Evolutionary conservation across 805 yeast genomes (phyloP).

Genomic region (Spathaspora passalidarum): DNA sequence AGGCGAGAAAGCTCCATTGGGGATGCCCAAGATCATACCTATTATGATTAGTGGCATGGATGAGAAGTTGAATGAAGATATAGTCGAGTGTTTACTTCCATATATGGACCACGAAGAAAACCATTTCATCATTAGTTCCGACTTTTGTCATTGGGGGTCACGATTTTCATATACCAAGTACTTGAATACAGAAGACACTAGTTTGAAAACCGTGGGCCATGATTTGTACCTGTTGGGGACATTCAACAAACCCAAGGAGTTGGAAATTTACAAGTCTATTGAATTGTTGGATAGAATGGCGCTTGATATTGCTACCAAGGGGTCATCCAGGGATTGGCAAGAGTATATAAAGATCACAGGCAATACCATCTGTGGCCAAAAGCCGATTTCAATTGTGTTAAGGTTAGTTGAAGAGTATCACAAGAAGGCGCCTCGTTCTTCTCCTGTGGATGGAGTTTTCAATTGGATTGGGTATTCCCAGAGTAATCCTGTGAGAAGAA

Average conservation of each 20-base stretch:
- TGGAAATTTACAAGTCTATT: constrained; percentile 69
- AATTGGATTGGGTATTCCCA: constrained; percentile 81
- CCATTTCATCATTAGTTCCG: constrained; percentile 80
- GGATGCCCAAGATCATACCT: constrained; percentile 63
- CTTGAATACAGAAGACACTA: constrained; percentile 17
- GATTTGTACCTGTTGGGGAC: constrained; percentile 14
- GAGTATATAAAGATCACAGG: constrained; percentile 67
- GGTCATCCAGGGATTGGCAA: constrained; percentile 59
- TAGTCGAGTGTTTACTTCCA: constrained; percentile 50
- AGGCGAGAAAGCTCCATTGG: constrained; percentile 28
- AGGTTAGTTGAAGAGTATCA: constrained; percentile 43
- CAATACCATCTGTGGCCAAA: constrained; percentile 92
- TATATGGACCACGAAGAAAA: constrained; percentile 52
- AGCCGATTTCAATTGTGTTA: constrained; percentile 69
- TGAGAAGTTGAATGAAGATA: constrained; percentile 35
- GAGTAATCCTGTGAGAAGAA: constrained; percentile 50
- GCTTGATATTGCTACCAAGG: constrained; percentile 57
- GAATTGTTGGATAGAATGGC: constrained; percentile 70
- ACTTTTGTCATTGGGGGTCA: constrained; percentile 90
- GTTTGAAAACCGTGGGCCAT: constrained; percentile 13
- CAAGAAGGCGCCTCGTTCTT: background rate
- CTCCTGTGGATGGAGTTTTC: constrained; percentile 23
- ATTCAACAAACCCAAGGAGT: constrained; percentile 8
- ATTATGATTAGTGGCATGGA: constrained; percentile 70
- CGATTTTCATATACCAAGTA: constrained; percentile 44